A percentile compares a stretch with the other conserved stretches of the same genome.
Conservation (phyloP, 768 basidiomycete genomes). For the Serendipita sp. region DNA sequence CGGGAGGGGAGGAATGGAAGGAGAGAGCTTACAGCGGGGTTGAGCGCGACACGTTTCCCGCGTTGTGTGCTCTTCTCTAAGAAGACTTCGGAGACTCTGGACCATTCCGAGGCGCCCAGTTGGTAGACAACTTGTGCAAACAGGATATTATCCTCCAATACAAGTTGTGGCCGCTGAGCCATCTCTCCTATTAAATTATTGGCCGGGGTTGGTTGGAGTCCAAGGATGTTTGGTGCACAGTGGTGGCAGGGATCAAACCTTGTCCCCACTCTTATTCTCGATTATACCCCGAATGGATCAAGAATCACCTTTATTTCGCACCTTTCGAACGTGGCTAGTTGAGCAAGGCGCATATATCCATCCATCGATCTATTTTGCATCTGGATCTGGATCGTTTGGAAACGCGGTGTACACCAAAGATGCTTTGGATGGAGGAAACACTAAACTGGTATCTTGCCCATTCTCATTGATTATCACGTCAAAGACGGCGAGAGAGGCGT, state of each 20-base stretch:
- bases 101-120: background rate
- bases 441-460: constrained; percentile 45
- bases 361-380: constrained; percentile 24
- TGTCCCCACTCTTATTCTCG: background rate
- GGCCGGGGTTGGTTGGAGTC: background rate
- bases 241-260: background rate
- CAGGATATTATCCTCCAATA: background rate
- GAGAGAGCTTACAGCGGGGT: too few relatives aligned
- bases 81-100: background rate
- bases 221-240: background rate
- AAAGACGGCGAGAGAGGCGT: constrained; percentile 27
- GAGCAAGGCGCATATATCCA: constrained; percentile 37
- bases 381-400: constrained; percentile 30
- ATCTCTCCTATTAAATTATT: background rate
- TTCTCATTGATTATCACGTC: constrained; percentile 48
- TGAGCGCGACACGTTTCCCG: background rate
- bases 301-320: constrained; percentile 13
- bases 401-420: constrained; percentile 23
- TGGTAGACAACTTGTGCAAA: constrained; percentile 1
- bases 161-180: background rate
- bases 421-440: constrained; percentile 22
- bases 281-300: background rate
- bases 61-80: background rate
- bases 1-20: too few relatives aligned
- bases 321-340: constrained; percentile 35